Conservation (phyloP, 2,329 filamentous ascomycete species). For the Cladophialophora immunda region DNA sequence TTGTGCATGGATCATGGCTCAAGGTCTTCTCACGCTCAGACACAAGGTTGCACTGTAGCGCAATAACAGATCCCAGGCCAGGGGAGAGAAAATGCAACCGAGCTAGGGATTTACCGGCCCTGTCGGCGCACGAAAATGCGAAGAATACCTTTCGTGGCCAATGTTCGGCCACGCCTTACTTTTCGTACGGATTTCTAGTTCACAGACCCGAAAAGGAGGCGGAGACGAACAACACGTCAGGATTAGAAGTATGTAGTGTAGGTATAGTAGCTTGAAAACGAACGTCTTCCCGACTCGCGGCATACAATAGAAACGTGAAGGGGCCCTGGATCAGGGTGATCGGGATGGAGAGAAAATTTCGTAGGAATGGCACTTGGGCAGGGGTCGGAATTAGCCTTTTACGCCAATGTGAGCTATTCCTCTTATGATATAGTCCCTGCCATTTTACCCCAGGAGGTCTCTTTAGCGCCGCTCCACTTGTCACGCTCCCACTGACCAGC, state of each 20-base stretch:
- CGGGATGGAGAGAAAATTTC: neutral
- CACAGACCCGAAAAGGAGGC: too few species aligned
- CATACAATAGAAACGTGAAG: neutral
- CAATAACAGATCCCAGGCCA: neutral
- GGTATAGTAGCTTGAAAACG: too few species aligned
- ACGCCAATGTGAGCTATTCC: neutral
- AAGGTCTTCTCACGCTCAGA: neutral
- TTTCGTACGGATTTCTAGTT: neutral
- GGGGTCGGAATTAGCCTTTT: slow-evolving; percentile 21
- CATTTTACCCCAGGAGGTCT: neutral
- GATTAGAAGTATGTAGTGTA: neutral
- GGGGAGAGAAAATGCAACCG: neutral
- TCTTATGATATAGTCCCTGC: neutral
- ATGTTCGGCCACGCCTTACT: neutral
- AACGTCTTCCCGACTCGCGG: too few species aligned
- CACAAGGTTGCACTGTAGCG: neutral
- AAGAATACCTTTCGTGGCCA: neutral
- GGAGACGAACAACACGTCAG: too few species aligned
- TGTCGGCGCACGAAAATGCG: neutral
- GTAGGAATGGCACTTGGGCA: neutral
- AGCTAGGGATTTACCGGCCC: neutral
- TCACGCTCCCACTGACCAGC: neutral
- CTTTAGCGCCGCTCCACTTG: neutral
- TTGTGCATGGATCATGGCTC: neutral
- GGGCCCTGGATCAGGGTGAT: neutral